Evolutionary conservation across 176 grass and related monocot genomes (phyloP), one percentile per base, ranked within the genome.

Genomic region (Alopecurus myosuroides): DNA sequence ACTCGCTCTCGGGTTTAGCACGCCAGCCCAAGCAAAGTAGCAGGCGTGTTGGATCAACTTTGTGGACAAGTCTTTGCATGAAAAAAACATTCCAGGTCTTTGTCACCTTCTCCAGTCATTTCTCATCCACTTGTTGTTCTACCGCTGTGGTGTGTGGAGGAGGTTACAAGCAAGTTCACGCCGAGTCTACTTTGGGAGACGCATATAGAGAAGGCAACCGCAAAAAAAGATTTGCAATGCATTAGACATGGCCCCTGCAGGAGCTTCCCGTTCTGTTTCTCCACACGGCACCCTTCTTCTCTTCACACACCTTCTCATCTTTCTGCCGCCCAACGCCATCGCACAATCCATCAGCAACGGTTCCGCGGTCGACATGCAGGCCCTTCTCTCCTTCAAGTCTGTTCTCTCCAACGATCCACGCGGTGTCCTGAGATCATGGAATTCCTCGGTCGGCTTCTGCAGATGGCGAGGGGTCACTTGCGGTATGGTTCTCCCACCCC

Each of bases 311-410:
- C 4, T 74, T 20, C 44, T 74, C 8, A 33, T 50, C 0, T 50
- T 50, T 0, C 0, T 74, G 28, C 12, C 71, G 0, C 50, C 15
- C 71, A 20, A 0, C 9, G 5, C 25, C 14, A 8, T 1, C 8
- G 70, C 70, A 11, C 9, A 9, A 22, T 35, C 61, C 75, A 8
- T 63, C 66, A 19, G 81, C 57, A 85, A 81, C 49, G 55, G 11
- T 3, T 49, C 69, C 0, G 48, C 67, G 41, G 17, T 13, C 3
- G 91, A 93, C 7, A 9, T 0, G 1, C 55, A 48, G 52, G 77
- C 84, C 9, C 87, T 89, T 4, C 71, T 87, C 6, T 89, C 80
- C 70, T 92, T 92, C 87, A 87, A 74, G 48, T 13, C 28, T 7
- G 36, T 49, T 28, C 4, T 92, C 39, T 48, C 58, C 4, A 20